Percentiles rank a stretch among this genome's conserved stretches.
Conservation (phyloP, 768 basidiomycete species). For the Galerina sulciceps region DNA sequence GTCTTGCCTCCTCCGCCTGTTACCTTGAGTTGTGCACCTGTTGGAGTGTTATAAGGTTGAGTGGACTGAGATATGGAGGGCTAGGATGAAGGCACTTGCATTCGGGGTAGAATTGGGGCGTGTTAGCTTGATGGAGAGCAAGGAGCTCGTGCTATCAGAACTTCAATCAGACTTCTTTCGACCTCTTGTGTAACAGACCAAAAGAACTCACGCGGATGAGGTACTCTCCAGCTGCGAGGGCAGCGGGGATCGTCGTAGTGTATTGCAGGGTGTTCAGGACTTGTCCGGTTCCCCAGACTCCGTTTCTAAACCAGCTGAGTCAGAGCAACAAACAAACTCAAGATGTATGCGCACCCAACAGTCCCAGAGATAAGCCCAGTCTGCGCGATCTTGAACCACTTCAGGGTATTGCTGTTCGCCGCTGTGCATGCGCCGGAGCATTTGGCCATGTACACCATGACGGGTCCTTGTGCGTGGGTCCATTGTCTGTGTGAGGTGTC, state of each 20-base stretch:
- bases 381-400: conserved; percentile 44
- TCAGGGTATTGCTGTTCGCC: conserved; percentile 32
- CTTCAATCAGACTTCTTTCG: background rate
- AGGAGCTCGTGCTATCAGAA: conserved; percentile 34
- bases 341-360: conserved; percentile 20
- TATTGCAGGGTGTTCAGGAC: conserved; percentile 31
- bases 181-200: background rate
- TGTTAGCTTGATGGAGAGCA: conserved; percentile 42
- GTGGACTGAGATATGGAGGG: background rate
- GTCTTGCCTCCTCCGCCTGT: conserved; percentile 39
- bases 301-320: conserved; percentile 19
- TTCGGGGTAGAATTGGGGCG: conserved; percentile 44
- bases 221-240: conserved; percentile 38
- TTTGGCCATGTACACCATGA: conserved; percentile 42
- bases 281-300: conserved; percentile 33
- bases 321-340: background rate
- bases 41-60: background rate
- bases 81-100: conserved; percentile 19
- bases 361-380: conserved; percentile 38
- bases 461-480: conserved; percentile 39
- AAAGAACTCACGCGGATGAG: conserved; percentile 34
- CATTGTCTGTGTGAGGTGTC: conserved; percentile 27
- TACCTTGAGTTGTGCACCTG: conserved; percentile 38
- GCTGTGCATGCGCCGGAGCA: conserved; percentile 36
- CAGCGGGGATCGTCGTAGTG: conserved; percentile 36